phyloP scores from a whole-genome alignment of 2,329 filamentous ascomycete species.

The Cryphonectria naterciae region DNA sequence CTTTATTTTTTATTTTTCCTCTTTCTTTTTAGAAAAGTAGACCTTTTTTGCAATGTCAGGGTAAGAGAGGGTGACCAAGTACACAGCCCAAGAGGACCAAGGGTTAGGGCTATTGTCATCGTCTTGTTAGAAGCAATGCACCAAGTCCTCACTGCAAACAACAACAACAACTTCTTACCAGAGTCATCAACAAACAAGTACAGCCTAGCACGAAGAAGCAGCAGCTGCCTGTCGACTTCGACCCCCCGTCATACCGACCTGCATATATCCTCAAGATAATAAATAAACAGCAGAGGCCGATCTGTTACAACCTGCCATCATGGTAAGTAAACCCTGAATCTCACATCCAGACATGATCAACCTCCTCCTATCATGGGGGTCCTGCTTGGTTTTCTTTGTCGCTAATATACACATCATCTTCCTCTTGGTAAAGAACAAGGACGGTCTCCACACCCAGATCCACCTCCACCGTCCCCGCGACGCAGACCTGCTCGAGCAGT shows the following conservation, averaged over 20 bases:
- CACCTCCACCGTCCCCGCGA: slow-evolving; percentile 74
- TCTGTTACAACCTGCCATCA: slow-evolving; percentile 8
- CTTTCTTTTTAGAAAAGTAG: background rate
- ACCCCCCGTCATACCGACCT: background rate
- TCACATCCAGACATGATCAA: background rate
- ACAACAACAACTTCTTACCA: background rate
- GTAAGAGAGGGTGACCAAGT: too few species aligned
- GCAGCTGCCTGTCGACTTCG: slow-evolving; percentile 1
- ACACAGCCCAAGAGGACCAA: background rate
- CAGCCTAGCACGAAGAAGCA: background rate
- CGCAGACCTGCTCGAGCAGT: slow-evolving; percentile 80
- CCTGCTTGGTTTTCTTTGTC: background rate
- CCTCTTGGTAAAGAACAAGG: slow-evolving; percentile 60
- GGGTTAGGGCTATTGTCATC: background rate
- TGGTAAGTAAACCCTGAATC: slow-evolving; percentile 13
- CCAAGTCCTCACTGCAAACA: background rate
- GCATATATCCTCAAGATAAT: background rate
- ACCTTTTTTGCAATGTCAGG: background rate
- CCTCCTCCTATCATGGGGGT: background rate
- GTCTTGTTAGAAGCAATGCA: background rate
- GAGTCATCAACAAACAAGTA: background rate
- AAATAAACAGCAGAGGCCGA: slow-evolving; percentile 4
- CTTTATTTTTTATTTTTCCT: background rate
- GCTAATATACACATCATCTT: slow-evolving; percentile 23
- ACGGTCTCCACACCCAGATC: slow-evolving; percentile 74